Evolutionary conservation across 23 red algal species (phyloP).

Genomic region (Gracilaria gracilis): DNA sequence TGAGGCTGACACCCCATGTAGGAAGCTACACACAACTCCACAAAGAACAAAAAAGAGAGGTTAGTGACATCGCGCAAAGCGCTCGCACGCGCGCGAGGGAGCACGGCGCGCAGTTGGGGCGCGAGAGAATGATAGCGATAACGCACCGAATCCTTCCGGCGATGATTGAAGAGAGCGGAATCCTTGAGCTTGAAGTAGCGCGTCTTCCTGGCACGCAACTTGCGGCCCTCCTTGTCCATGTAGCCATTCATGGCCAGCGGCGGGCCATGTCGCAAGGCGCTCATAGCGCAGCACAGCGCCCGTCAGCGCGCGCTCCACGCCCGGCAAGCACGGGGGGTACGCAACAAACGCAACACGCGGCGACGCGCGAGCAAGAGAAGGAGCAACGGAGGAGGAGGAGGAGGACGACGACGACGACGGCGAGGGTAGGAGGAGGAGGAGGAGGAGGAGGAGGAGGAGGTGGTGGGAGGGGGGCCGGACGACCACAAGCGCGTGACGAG

Average conservation of each 20-base stretch:
- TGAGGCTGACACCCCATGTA: constrained; percentile 81
- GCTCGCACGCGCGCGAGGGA: no score
- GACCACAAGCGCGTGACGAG: neutral
- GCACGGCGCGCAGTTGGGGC: no score
- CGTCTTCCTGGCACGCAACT: constrained; percentile 70
- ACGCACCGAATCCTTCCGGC: constrained; percentile 71
- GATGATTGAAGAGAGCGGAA: constrained; percentile 79
- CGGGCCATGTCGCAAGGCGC: constrained; percentile 67
- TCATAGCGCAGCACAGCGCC: constrained; percentile 35
- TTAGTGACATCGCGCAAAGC: no score
- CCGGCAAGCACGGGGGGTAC: no score
- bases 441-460: no score
- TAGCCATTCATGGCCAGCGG: constrained; percentile 81
- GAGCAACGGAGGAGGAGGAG: neutral
- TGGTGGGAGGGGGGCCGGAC: no score
- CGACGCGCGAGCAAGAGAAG: neutral
- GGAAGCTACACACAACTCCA: constrained; percentile 37
- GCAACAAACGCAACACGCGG: no score
- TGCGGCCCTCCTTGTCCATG: constrained; percentile 82
- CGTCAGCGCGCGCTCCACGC: neutral
- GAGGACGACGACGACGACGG: no score
- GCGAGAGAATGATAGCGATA: neutral
- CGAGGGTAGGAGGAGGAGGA: no score
- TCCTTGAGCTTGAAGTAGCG: constrained; percentile 82
- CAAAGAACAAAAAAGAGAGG: no score